A percentile compares a stretch with the other conserved stretches of the same genome.
Conservation (phyloP, 192 early-diverging fungal species). For the Podila horticola region DNA sequence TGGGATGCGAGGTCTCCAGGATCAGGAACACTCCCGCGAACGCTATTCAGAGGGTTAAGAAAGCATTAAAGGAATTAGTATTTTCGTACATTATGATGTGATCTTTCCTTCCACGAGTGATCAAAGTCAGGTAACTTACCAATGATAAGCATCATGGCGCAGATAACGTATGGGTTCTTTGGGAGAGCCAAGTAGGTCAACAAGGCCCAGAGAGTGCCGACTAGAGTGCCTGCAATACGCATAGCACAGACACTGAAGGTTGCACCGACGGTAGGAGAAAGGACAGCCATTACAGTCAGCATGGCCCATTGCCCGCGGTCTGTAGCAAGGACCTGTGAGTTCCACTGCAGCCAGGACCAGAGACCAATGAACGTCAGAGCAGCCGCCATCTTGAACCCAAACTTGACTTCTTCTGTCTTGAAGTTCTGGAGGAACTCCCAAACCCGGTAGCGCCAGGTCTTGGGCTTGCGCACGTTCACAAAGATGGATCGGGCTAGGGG, state of each 20-base stretch:
- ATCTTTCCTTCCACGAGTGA: no score
- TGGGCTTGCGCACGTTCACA: constrained; percentile 29
- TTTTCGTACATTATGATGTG: not conserved
- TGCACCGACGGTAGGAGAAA: constrained; percentile 53
- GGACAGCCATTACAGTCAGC: constrained; percentile 54
- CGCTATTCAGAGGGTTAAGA: not conserved
- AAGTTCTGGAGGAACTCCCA: constrained; percentile 53
- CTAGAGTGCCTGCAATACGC: constrained; percentile 59
- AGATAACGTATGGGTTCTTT: constrained; percentile 36
- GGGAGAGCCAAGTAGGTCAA: constrained; percentile 33
- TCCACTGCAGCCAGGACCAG: constrained; percentile 54
- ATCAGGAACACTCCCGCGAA: constrained; percentile 32
- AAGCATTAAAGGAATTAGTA: not conserved
- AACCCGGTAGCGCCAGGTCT: constrained; percentile 46
- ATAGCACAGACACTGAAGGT: constrained; percentile 54
- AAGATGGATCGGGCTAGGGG: constrained; percentile 6
- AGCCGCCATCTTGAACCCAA: constrained; percentile 61
- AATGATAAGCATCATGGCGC: constrained; percentile 39
- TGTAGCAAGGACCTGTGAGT: constrained; percentile 15
- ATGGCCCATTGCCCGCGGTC: constrained; percentile 63
- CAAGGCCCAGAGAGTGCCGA: constrained; percentile 54
- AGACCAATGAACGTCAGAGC: constrained; percentile 51
- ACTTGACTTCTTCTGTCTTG: constrained; percentile 58
- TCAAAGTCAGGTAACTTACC: constrained; percentile 4
- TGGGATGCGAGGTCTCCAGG: constrained; percentile 29